Evolutionary conservation across 2,329 filamentous ascomycete species (phyloP).

Genomic region (Colletotrichum destructivum): DNA sequence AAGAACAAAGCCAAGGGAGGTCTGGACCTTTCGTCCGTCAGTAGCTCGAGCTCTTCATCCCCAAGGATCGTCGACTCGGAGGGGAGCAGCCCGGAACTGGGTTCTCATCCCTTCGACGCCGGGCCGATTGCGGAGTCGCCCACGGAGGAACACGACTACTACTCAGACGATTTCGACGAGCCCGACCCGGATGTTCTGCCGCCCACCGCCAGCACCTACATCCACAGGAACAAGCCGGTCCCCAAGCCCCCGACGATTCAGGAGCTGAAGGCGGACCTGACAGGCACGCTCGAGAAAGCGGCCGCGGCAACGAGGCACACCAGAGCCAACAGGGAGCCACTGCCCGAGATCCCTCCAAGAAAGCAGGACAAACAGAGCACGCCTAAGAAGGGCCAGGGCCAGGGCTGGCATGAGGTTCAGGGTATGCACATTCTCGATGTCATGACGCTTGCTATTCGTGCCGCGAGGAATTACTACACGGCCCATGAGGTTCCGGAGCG

Average conservation of each 20-base stretch:
- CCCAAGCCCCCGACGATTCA: constrained; percentile 87
- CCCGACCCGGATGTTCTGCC: constrained; percentile 86
- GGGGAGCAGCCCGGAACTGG: constrained; percentile 71
- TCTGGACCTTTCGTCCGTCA: constrained; percentile 67
- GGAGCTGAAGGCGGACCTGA: constrained; percentile 79
- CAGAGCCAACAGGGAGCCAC: constrained; percentile 53
- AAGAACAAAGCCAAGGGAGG: constrained; percentile 75
- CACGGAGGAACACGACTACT: constrained; percentile 62
- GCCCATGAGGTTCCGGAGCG: constrained; percentile 89
- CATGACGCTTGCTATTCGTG: constrained; percentile 93
- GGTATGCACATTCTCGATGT: constrained; percentile 94
- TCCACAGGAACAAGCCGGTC: constrained; percentile 84
- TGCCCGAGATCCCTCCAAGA: constrained; percentile 15
- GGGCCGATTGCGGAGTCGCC: constrained; percentile 64
- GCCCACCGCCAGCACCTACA: constrained; percentile 98
- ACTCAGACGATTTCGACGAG: constrained; percentile 74
- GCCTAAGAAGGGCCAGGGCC: constrained; percentile 60
- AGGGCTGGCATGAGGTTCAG: constrained; percentile 88
- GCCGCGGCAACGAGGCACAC: constrained; percentile 76
- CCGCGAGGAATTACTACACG: constrained; percentile 97
- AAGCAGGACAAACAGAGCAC: constrained; percentile 6
- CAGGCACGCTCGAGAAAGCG: constrained; percentile 79
- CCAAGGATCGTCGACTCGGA: constrained; percentile 63
- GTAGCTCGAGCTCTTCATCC: constrained; percentile 52
- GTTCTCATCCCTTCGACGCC: constrained; percentile 55